Percentiles rank a stretch among this genome's conserved stretches.
Evolutionary conservation across 1,284 basidiomycete species (phyloP).

Genomic region (Filobasidium uniguttulatum): DNA sequence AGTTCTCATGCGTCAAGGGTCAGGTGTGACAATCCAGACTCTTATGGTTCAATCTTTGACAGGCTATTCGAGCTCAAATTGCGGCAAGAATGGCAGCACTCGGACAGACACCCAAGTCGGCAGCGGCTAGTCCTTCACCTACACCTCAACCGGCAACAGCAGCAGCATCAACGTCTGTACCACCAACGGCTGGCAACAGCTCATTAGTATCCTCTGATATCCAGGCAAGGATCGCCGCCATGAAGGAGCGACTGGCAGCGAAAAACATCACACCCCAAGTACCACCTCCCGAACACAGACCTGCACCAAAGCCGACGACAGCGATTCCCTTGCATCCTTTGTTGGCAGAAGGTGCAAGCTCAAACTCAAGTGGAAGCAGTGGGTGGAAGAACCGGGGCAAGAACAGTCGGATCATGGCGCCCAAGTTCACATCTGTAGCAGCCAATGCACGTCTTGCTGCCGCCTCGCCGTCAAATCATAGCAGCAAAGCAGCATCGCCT

Average conservation of each 20-base stretch:
- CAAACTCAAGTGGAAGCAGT: conserved; percentile 12
- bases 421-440: conserved; percentile 88
- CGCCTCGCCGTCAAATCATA: conserved; percentile 40
- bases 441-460: conserved; percentile 31
- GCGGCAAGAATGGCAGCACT: conserved; percentile 68
- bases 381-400: conserved; percentile 31
- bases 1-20: neutral
- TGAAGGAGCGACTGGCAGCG: conserved; percentile 61
- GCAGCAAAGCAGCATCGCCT: conserved; percentile 50
- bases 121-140: conserved; percentile 15
- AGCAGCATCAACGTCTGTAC: conserved; percentile 24
- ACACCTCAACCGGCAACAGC: conserved; percentile 17
- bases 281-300: neutral
- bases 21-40: neutral
- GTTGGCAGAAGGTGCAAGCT: conserved; percentile 45
- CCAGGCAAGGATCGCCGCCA: conserved; percentile 57
- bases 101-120: conserved; percentile 33
- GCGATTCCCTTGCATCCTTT: conserved; percentile 72
- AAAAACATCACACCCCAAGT: conserved; percentile 56
- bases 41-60: neutral
- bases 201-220: conserved; percentile 47
- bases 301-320: neutral
- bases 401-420: conserved; percentile 53
- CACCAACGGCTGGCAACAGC: conserved; percentile 34
- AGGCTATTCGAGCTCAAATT: conserved; percentile 50